Conservation (phyloP, 2,329 filamentous ascomycete species). For the Fusarium papillatum region DNA sequence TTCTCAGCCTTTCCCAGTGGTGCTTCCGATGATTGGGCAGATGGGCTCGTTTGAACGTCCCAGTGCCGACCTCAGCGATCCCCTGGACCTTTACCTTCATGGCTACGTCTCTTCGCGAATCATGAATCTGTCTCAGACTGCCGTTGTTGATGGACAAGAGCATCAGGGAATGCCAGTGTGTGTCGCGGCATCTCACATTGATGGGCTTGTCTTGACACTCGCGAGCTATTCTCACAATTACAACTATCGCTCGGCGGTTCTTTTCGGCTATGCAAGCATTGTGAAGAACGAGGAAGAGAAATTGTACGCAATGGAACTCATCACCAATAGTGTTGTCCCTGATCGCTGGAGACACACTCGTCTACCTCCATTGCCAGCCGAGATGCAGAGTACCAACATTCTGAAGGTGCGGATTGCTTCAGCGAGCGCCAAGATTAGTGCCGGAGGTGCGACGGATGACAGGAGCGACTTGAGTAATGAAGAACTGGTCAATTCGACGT, state of each 20-base stretch:
- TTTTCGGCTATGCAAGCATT: conserved; percentile 80
- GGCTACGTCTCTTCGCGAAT: conserved; percentile 86
- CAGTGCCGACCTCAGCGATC: conserved; percentile 72
- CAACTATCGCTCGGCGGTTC: conserved; percentile 86
- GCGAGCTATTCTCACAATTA: conserved; percentile 87
- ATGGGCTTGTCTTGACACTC: conserved; percentile 84
- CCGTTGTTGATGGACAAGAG: background rate
- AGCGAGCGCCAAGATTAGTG: conserved; percentile 82
- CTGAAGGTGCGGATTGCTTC: conserved; percentile 77
- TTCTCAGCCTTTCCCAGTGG: conserved; percentile 78
- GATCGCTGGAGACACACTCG: conserved; percentile 78
- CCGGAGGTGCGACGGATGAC: conserved; percentile 72
- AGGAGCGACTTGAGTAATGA: conserved; percentile 61
- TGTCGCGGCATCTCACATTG: conserved; percentile 80
- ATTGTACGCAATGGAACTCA: conserved; percentile 81
- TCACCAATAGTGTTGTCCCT: conserved; percentile 81
- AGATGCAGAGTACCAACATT: conserved; percentile 83
- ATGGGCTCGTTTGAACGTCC: conserved; percentile 80
- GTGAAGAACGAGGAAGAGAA: conserved; percentile 80
- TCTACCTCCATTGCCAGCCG: conserved; percentile 77
- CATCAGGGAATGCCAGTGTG: conserved; percentile 75
- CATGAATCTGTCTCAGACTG: conserved; percentile 69
- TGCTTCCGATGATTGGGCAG: conserved; percentile 89
- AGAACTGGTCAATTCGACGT: conserved; percentile 57
- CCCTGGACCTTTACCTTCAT: conserved; percentile 84